Conservation (phyloP, 768 basidiomycete species). For the Calocybe indica region DNA sequence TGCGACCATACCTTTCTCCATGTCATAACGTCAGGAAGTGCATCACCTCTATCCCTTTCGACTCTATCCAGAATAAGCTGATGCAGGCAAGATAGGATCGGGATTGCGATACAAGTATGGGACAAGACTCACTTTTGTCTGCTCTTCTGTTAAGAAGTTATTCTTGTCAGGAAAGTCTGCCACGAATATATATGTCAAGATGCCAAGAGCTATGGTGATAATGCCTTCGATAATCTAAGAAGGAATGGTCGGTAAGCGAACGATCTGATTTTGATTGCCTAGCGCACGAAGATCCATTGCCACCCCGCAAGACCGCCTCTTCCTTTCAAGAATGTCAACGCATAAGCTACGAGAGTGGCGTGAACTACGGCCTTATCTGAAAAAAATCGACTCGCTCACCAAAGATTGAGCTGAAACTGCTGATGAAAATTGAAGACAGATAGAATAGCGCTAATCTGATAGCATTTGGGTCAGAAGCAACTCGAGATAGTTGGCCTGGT, state of each 20-base stretch:
- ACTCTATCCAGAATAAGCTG: conserved; percentile 35
- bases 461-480: neutral
- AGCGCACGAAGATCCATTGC: conserved; percentile 48
- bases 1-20: conserved; percentile 27
- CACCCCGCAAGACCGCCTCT: conserved; percentile 37
- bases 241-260: neutral
- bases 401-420: conserved; percentile 45
- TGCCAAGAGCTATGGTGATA: conserved; percentile 38
- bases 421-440: conserved; percentile 33
- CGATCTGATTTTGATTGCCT: neutral
- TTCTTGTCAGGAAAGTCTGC: conserved; percentile 46
- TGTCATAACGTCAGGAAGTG: conserved; percentile 37
- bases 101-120: no score
- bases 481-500: neutral
- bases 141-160: conserved; percentile 32
- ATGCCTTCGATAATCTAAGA: conserved; percentile 43
- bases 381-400: no score
- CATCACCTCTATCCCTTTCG: conserved; percentile 44
- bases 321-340: conserved; percentile 34
- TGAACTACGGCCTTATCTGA: no score
- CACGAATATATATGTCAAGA: conserved; percentile 37
- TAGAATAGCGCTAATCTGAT: conserved; percentile 42
- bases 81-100: no score
- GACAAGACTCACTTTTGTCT: conserved; percentile 19
- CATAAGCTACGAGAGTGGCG: conserved; percentile 22